Evolutionary conservation across 257 asterid species (phyloP).

Genomic region (Solanum habrochaites): DNA sequence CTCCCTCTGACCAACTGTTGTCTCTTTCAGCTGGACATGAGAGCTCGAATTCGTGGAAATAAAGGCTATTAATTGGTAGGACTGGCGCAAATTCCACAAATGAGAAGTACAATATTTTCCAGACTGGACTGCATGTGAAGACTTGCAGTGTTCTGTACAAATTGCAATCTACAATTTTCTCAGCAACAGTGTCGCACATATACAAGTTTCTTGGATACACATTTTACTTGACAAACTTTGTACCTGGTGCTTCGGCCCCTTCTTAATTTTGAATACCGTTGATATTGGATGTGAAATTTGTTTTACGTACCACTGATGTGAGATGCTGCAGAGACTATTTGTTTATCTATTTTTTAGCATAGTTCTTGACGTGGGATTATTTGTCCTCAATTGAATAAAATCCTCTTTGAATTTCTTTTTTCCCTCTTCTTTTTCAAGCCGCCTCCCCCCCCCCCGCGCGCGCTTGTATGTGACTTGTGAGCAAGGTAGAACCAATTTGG

Average conservation of each 20-base stretch:
- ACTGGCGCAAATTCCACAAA: background rate
- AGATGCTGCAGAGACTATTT: background rate
- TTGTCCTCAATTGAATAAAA: background rate
- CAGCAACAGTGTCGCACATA: background rate
- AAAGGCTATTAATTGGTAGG: conserved; percentile 53
- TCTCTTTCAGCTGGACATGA: conserved; percentile 72
- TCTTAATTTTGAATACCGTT: background rate
- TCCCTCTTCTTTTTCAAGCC: background rate
- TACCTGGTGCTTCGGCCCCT: background rate
- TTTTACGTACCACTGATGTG: background rate
- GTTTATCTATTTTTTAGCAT: background rate
- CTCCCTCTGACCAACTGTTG: background rate
- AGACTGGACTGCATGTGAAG: background rate
- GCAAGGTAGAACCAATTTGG: background rate
- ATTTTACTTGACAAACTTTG: background rate
- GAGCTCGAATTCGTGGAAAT: conserved; percentile 94
- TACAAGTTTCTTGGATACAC: background rate
- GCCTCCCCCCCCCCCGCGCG: background rate
- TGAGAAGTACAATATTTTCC: background rate
- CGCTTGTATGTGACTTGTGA: background rate
- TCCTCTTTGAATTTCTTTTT: background rate
- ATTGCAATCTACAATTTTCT: background rate
- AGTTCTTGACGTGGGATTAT: background rate
- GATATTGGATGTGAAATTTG: background rate
- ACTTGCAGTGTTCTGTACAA: conserved; percentile 3